Evolutionary conservation across 78 protist species (phyloP).

Genomic region (Anaeramoeba ignava): DNA sequence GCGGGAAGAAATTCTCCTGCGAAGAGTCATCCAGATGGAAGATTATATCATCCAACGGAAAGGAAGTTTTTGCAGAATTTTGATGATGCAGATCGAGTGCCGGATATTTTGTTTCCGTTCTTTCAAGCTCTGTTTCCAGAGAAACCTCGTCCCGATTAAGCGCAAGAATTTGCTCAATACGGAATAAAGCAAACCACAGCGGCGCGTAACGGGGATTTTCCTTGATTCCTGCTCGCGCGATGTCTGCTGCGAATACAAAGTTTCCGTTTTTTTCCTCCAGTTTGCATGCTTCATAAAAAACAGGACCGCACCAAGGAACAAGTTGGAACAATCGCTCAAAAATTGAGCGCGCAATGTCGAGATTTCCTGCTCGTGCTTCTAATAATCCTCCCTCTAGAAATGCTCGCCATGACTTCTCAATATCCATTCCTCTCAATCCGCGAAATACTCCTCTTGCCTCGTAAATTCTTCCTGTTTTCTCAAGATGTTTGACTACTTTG

Average conservation of each 20-base stretch:
- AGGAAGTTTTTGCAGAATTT: too few relatives aligned
- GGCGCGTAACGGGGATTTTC: conserved; percentile 57
- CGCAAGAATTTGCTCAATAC: conserved; percentile 24
- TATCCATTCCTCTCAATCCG: neutral
- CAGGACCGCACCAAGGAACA: conserved; percentile 73
- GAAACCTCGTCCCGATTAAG: too few relatives aligned
- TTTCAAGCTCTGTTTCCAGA: too few relatives aligned
- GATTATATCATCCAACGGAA: too few relatives aligned
- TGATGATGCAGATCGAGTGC: too few relatives aligned
- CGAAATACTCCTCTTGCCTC: neutral
- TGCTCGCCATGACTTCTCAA: conserved; percentile 57
- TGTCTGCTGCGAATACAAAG: conserved; percentile 42
- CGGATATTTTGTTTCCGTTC: too few relatives aligned
- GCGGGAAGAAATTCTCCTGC: too few relatives aligned
- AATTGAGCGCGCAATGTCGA: conserved; percentile 45
- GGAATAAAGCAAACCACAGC: conserved; percentile 54
- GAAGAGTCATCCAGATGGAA: too few relatives aligned
- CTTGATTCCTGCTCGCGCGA: conserved; percentile 47
- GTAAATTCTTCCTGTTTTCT: neutral
- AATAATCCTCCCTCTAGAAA: conserved; percentile 73
- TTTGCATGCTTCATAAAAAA: conserved; percentile 66
- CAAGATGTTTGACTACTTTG: neutral
- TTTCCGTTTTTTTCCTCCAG: conserved; percentile 54
- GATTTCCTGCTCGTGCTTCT: conserved; percentile 66
- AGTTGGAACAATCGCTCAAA: conserved; percentile 58